These are phyloP conservation scores for Phytopythium montanum DNA, from an alignment of 352 stramenopile species.

Conservation along the genomic window DNA sequence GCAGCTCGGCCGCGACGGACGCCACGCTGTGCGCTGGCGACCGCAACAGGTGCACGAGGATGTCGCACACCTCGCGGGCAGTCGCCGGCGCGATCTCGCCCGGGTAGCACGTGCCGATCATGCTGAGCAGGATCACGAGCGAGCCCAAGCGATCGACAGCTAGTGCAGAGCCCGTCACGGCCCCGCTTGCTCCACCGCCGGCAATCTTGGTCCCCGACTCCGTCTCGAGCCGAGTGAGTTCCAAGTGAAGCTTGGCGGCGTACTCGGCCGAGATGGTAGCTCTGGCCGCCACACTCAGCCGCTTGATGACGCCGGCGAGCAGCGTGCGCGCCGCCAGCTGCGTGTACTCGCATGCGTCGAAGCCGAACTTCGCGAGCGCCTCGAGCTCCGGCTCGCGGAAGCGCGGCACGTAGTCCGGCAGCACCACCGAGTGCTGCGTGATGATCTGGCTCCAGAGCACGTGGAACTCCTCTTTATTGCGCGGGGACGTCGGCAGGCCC, in stretches of 20 bases:
- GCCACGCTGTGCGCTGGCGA: conserved; percentile 52
- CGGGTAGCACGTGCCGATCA: conserved; percentile 85
- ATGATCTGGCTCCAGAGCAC: conserved; percentile 85
- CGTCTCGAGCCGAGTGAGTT: conserved; percentile 70
- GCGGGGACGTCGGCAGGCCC: conserved; percentile 28
- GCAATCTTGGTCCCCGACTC: conserved; percentile 45
- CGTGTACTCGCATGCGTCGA: conserved; percentile 73
- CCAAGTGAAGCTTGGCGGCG: conserved; percentile 73
- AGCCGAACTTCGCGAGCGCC: conserved; percentile 67
- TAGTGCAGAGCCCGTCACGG: conserved; percentile 23
- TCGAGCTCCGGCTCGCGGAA: conserved; percentile 76
- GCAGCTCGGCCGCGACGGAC: conserved; percentile 65
- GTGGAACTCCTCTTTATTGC: conserved; percentile 82
- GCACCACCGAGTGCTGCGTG: conserved; percentile 77
- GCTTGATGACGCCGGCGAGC: conserved; percentile 75
- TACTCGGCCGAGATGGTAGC: conserved; percentile 66
- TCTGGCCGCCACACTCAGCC: conserved; percentile 37
- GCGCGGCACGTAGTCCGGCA: conserved; percentile 64
- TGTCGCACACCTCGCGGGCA: conserved; percentile 77
- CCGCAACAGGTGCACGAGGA: conserved; percentile 63
- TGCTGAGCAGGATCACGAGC: conserved; percentile 75
- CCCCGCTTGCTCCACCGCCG: conserved; percentile 13
- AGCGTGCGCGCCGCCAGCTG: conserved; percentile 68
- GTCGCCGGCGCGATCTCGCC: conserved; percentile 72
- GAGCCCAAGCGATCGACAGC: conserved; percentile 63